Base-by-base conservation (phyloP, 805 yeast genomes). In the Barnettozyma pratensis region DNA sequence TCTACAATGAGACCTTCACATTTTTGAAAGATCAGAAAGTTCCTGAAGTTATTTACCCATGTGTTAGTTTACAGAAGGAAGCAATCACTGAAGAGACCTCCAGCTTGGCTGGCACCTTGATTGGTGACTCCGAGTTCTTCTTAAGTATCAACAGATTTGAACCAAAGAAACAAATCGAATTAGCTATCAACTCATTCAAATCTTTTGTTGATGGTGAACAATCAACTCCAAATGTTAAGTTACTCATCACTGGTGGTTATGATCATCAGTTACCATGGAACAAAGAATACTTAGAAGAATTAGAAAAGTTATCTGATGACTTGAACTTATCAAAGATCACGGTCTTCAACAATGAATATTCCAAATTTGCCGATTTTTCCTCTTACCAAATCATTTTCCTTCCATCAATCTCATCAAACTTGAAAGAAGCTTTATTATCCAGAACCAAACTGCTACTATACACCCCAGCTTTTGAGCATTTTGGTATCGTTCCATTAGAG, bases 401-500 rank as follows among this genome's bases (percentile, higher is more conserved):
- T 49, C 96, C 97, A 0, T 88, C 96, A 0, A 79, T 92, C 7
- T 75, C 86, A 38, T 74, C 89, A 1, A 62, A 74, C 2, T 63
- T 86, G 50, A 88, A 89, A 66, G 81, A 74, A 61, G 69, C 75
- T 3, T 72, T 94, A 29, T 68, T 94, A 34, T 63, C 74, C 37
- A 65, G 71, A 8, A 74, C 91, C 2, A 74, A 76, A 42, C 56
- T 86, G 48, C 72, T 94, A 26, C 67, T 91, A 41, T 94, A 94
- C 62, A 94, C 99, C 0, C 99, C 99, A 3, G 74, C 86, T 0
- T 77, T 77, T 58, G 99, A 94, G 65, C 99, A 94, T 68, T 94
- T 94, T 63, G 99, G 99, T 11, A 94, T 94, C 54, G 99, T 94
- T 8, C 99, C 99, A 1, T 74, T 94, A 12, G 99, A 94, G 64